Evolutionary conservation across 1,284 basidiomycete genomes (phyloP).

Genomic region (Leccinum subrobustum): DNA sequence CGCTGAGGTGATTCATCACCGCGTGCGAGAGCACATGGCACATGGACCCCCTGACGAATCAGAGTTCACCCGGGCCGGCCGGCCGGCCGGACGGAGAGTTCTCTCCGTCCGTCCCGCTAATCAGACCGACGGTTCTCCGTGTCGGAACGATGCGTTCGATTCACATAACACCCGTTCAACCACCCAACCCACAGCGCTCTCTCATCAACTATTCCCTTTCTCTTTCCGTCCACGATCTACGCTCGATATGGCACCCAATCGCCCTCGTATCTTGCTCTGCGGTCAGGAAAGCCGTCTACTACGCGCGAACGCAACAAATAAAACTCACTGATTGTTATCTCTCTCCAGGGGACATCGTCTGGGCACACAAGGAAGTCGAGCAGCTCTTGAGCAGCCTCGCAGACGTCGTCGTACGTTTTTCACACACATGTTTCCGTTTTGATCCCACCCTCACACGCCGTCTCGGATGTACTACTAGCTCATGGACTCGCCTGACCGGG

Average conservation of each 20-base stretch:
- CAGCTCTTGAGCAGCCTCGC: constrained; percentile 66
- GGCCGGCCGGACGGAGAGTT: not conserved
- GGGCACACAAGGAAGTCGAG: constrained; percentile 77
- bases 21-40: not conserved
- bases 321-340: not conserved
- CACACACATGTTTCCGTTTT: not conserved
- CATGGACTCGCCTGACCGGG: constrained; percentile 65
- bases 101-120: not conserved
- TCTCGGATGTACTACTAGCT: constrained; percentile 36
- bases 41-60: not conserved
- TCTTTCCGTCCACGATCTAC: not conserved
- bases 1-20: not conserved
- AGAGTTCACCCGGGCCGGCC: not conserved
- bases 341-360: constrained; percentile 62
- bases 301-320: not conserved
- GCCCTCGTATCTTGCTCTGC: constrained; percentile 28
- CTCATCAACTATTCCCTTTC: not conserved
- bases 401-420: constrained; percentile 67
- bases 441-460: not conserved
- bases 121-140: not conserved
- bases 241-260: constrained; percentile 13
- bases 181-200: not conserved
- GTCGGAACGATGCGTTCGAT: not conserved
- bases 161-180: not conserved
- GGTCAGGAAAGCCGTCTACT: constrained; percentile 17